phyloP scores from a whole-genome alignment of 306 rosid species.

The Senna siamea region DNA sequence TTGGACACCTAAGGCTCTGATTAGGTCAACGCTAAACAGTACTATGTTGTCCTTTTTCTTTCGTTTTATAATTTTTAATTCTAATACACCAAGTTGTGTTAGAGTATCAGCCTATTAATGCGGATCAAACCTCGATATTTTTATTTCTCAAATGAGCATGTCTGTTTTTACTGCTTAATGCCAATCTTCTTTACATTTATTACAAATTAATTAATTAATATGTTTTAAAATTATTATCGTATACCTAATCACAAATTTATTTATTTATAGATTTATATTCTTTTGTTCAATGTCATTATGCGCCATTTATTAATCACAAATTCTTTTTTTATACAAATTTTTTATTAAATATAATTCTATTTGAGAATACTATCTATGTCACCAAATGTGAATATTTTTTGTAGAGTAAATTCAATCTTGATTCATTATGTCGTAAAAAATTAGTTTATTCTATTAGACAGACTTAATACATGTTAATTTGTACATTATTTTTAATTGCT shows the following conservation, averaged over 20 bases:
- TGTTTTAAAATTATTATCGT: background rate
- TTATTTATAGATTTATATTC: background rate
- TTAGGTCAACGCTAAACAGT: slow-evolving; percentile 66
- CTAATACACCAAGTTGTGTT: slow-evolving; percentile 46
- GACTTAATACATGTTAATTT: no score
- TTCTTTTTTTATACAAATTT: no score
- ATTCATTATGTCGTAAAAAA: no score
- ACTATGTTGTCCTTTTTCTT: slow-evolving; percentile 36
- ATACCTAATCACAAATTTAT: background rate
- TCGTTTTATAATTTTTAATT: slow-evolving; percentile 23
- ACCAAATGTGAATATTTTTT: no score
- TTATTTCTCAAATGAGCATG: slow-evolving; percentile 71
- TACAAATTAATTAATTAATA: no score
- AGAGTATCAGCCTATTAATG: slow-evolving; percentile 62
- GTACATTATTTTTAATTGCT: background rate
- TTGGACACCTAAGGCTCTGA: slow-evolving; percentile 36
- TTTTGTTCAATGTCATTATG: no score
- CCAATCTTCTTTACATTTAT: background rate
- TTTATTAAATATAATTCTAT: no score
- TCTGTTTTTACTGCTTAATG: slow-evolving; percentile 54
- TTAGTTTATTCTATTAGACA: no score
- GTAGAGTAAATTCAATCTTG: no score
- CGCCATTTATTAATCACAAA: no score
- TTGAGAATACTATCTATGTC: no score
- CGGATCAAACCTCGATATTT: slow-evolving; percentile 68